A percentile compares a stretch with the other conserved stretches of the same genome.
Evolutionary conservation across 2,329 filamentous ascomycete genomes (phyloP).

Genomic region (Colletotrichum scovillei): DNA sequence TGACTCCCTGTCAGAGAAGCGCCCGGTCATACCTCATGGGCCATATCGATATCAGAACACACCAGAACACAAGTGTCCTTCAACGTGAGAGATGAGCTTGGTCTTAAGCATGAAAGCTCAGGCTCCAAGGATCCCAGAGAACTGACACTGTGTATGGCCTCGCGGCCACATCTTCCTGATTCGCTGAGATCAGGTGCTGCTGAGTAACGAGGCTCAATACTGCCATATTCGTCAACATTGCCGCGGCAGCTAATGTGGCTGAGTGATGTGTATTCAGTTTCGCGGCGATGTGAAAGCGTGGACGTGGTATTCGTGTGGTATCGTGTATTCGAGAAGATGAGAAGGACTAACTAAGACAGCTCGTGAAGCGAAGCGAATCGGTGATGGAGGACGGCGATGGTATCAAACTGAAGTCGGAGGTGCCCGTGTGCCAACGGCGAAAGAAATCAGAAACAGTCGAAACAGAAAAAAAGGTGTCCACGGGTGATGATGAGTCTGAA

Average conservation of each 20-base stretch:
- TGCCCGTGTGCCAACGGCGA: slow-evolving; percentile 29
- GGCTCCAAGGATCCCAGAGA: background rate
- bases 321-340: slow-evolving; percentile 29
- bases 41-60: background rate
- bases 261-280: background rate
- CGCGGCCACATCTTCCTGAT: background rate
- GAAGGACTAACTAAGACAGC: slow-evolving; percentile 25
- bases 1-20: background rate
- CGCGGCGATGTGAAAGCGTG: background rate
- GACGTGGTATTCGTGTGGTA: slow-evolving; percentile 14
- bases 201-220: background rate
- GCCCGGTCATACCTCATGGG: slow-evolving; percentile 5
- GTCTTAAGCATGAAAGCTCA: slow-evolving; percentile 1
- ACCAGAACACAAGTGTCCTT: background rate
- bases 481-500: background rate
- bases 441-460: slow-evolving; percentile 24
- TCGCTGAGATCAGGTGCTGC: background rate
- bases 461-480: background rate
- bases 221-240: background rate
- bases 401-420: slow-evolving; percentile 34
- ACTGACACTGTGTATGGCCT: background rate
- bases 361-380: slow-evolving; percentile 16
- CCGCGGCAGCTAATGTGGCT: background rate
- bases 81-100: background rate
- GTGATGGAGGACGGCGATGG: slow-evolving; percentile 26